These are phyloP conservation scores for Globisporangium heterothallicum DNA, from an alignment of 352 stramenopile species.

Conservation along the genomic window DNA sequence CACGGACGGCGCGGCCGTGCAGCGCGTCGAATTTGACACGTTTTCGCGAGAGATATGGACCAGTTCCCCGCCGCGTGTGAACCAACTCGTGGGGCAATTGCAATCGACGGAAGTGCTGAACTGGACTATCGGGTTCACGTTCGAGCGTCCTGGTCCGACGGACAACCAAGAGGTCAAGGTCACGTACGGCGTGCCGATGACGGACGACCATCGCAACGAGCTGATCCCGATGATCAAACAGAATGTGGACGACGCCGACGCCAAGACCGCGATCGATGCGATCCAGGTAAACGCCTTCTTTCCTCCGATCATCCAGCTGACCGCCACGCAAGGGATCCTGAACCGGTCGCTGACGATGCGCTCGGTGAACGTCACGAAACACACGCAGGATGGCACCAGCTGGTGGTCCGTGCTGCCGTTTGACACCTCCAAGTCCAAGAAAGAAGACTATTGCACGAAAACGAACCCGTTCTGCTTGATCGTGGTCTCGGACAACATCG, in stretches of 20 bases:
- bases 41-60: conserved; percentile 77
- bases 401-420: conserved; percentile 71
- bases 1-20: conserved; percentile 68
- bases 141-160: conserved; percentile 55
- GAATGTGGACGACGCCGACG: conserved; percentile 23
- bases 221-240: conserved; percentile 77
- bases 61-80: conserved; percentile 63
- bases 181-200: conserved; percentile 43
- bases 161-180: conserved; percentile 55
- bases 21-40: conserved; percentile 72
- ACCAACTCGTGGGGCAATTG: conserved; percentile 62
- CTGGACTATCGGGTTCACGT: conserved; percentile 71
- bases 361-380: conserved; percentile 54
- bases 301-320: conserved; percentile 68
- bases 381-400: conserved; percentile 38
- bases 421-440: conserved; percentile 9
- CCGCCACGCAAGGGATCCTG: conserved; percentile 52
- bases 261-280: conserved; percentile 20
- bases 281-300: conserved; percentile 54
- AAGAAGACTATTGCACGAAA: conserved; percentile 38
- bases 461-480: conserved; percentile 70
- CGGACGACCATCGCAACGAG: conserved; percentile 47
- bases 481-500: conserved; percentile 83
- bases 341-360: conserved; percentile 47
- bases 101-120: conserved; percentile 63